Evolutionary conservation across 2,329 filamentous ascomycete species (phyloP).

Genomic region (Hymenoscyphus linearis): DNA sequence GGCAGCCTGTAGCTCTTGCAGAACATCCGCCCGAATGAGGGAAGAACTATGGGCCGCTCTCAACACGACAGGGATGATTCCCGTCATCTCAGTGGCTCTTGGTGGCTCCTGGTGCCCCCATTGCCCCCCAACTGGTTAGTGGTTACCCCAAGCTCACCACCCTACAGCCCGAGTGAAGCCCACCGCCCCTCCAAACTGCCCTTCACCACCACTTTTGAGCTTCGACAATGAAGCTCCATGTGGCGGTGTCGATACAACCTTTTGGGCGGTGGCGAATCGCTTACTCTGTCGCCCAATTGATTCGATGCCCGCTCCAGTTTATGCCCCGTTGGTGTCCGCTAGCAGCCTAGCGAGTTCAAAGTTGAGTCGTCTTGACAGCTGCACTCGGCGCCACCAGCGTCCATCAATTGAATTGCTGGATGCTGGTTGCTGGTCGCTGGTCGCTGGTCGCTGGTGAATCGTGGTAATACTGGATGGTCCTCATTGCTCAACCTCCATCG

Average conservation of each 20-base stretch:
- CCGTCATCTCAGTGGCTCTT: not conserved
- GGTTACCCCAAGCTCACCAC: not conserved
- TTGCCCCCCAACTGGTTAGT: not conserved
- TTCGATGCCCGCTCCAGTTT: not conserved
- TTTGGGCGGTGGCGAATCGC: constrained; percentile 15
- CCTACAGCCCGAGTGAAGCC: too few relatives aligned
- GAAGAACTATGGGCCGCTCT: not conserved
- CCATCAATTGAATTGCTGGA: too few relatives aligned
- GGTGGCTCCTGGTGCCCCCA: not conserved
- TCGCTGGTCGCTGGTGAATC: not conserved
- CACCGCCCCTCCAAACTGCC: too few relatives aligned
- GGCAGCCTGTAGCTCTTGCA: not conserved
- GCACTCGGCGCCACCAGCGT: not conserved
- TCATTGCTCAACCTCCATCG: not conserved
- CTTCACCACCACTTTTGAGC: not conserved
- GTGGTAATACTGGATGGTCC: too few relatives aligned
- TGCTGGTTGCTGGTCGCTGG: too few relatives aligned
- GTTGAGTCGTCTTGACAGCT: not conserved
- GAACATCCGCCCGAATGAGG: not conserved
- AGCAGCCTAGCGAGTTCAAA: not conserved
- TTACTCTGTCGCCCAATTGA: constrained; percentile 17
- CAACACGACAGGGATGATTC: not conserved
- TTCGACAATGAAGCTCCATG: not conserved
- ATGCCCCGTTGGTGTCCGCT: too few relatives aligned
- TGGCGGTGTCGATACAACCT: not conserved